Evolutionary conservation across 106 monocot genomes (phyloP), one percentile per base, ranked within the genome.

Genomic region (Apostasia ramifera): DNA sequence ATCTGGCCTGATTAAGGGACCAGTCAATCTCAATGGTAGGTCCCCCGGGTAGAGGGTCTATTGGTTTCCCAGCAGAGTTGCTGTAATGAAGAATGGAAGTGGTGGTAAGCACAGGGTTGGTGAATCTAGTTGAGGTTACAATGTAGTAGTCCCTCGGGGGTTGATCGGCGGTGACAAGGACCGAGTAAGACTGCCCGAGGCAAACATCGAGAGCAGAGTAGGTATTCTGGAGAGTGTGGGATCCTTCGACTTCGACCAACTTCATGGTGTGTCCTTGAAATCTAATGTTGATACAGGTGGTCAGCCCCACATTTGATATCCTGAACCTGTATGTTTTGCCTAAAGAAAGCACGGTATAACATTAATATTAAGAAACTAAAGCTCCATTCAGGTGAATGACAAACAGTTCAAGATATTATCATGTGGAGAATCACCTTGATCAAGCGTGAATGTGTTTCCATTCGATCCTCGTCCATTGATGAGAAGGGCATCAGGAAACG

Each of bases 291-390:
- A 82, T 53, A 12, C 61, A 82, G 40, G 47, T 57, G 0, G 66
- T 53, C 47, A 82, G 66, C 1, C 82, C 82, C 46, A 82, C 78
- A 51, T 82, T 82, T 3, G 78, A 78, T 70, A 82, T 73, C 40
- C 82, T 37, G 45, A 82, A 82, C 15, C 77, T 63, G 70, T 82
- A 82, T 15, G 82, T 82, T 52, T 82, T 82, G 37, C 81, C 81
- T 81, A 58, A 46, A 71, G 49, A 51, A 47, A 45, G 5, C n/a
- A 58, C 61, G 4, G 3, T 14, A 55, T 9, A 66, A 2, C 71
- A 71, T 15, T 37, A 39, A 26, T 26, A 26, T 26, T 26, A 26
- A 26, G 26, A 26, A 26, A 26, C 26, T 26, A 26, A 26, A 26
- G 26, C 26, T 0, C 0, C 0, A 26, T 26, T 26, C 26, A 26